phyloP scores from a whole-genome alignment of 73 alveolate genomes.

The Effrenium voratum region DNA sequence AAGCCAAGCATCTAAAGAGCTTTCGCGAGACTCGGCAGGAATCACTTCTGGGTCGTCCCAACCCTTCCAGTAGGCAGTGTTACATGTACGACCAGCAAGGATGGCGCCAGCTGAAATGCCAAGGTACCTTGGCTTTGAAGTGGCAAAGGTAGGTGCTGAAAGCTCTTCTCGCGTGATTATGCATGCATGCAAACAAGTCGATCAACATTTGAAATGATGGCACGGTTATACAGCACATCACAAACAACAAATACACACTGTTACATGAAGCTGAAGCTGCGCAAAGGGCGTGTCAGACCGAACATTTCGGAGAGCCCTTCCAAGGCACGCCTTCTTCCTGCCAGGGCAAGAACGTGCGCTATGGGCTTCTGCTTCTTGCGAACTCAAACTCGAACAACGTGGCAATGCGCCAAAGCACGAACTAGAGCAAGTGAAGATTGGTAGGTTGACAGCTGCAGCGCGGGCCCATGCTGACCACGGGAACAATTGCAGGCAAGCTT shows the following conservation, averaged over 20 bases:
- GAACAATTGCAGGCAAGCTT: not conserved
- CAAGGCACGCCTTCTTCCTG: constrained; percentile 46
- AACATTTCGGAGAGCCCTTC: constrained; percentile 39
- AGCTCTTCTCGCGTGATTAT: too few relatives aligned
- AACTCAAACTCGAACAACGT: too few relatives aligned
- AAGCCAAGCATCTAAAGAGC: not conserved
- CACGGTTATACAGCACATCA: too few relatives aligned
- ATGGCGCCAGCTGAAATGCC: constrained; percentile 90
- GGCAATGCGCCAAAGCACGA: too few relatives aligned
- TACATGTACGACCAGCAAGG: constrained; percentile 55
- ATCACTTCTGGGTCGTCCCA: constrained; percentile 87
- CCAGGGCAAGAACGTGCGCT: not conserved
- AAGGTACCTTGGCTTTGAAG: not conserved
- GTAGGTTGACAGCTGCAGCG: too few relatives aligned
- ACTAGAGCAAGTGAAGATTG: too few relatives aligned
- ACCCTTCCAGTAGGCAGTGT: constrained; percentile 89
- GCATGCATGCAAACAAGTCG: too few relatives aligned
- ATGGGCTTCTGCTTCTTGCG: too few relatives aligned
- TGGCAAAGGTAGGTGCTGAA: not conserved
- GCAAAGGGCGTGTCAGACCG: constrained; percentile 47
- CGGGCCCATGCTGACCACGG: too few relatives aligned
- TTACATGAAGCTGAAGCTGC: too few relatives aligned
- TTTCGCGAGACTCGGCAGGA: constrained; percentile 19
- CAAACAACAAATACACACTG: too few relatives aligned
- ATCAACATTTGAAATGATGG: too few relatives aligned